Percentiles rank a stretch among this genome's conserved stretches.
Conservation (phyloP, 1,284 basidiomycete genomes). For the Melampsora americana region DNA sequence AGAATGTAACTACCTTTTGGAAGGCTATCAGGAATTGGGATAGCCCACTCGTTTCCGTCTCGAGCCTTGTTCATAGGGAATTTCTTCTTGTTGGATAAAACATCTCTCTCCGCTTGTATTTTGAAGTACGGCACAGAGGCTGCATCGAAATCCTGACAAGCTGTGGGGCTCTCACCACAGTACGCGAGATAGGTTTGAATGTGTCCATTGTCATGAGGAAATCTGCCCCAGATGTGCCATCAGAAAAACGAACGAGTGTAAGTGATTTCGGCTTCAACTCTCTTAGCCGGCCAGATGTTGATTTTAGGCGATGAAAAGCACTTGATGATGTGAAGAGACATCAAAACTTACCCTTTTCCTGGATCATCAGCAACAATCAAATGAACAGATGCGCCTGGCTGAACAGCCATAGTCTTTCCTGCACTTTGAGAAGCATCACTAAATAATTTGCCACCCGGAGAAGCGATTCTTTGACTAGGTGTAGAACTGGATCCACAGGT, state of each 20-base stretch:
- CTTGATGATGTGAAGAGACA: too few relatives aligned
- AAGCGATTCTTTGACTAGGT: slow-evolving; percentile 20
- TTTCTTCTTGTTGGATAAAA: slow-evolving; percentile 7
- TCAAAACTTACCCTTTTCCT: slow-evolving; percentile 2
- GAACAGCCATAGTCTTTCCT: slow-evolving; percentile 34
- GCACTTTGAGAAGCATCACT: slow-evolving; percentile 36
- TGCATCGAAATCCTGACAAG: slow-evolving; percentile 33
- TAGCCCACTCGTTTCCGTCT: slow-evolving; percentile 29
- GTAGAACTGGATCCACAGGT: slow-evolving; percentile 28
- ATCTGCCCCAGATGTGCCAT: slow-evolving; percentile 6
- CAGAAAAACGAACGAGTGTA: not conserved
- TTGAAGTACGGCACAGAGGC: slow-evolving; percentile 20
- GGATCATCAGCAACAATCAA: slow-evolving; percentile 30
- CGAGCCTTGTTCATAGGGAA: not conserved
- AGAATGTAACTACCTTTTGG: slow-evolving; percentile 40
- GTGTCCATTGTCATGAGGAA: slow-evolving; percentile 40
- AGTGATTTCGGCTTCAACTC: not conserved
- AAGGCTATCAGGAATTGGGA: slow-evolving; percentile 23
- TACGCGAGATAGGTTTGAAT: slow-evolving; percentile 17
- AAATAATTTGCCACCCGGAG: slow-evolving; percentile 35
- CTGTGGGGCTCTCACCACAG: slow-evolving; percentile 17
- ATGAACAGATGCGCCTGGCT: slow-evolving; percentile 25
- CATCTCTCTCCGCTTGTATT: slow-evolving; percentile 26
- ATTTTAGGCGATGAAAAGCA: too few relatives aligned
- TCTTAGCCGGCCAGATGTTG: too few relatives aligned